Evolutionary conservation across 306 rosid genomes (phyloP).

Genomic region (Quercus aquifolioides): DNA sequence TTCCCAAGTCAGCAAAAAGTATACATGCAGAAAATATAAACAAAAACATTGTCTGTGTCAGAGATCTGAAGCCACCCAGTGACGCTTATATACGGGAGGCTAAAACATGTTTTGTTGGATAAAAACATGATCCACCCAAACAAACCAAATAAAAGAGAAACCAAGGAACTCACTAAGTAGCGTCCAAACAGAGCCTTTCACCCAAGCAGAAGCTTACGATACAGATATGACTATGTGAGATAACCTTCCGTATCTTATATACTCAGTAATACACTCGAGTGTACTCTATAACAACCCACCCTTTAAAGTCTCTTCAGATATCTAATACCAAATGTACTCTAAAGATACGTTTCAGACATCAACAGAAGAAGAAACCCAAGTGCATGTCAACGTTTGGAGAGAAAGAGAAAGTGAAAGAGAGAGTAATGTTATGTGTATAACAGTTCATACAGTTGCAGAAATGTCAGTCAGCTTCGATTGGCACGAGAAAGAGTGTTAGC

Average conservation of each 20-base stretch:
- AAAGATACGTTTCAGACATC: conserved; percentile 49
- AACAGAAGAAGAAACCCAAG: conserved; percentile 32
- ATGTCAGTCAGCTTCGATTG: conserved; percentile 36
- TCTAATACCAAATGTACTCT: conserved; percentile 38
- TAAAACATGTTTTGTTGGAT: conserved; percentile 36
- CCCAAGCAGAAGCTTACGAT: no score
- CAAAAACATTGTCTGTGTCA: conserved; percentile 10
- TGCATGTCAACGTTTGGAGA: conserved; percentile 69
- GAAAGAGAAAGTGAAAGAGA: conserved; percentile 1
- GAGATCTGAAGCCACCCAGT: conserved; percentile 44
- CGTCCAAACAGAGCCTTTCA: neutral
- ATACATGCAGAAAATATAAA: neutral
- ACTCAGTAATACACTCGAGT: neutral
- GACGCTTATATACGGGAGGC: conserved; percentile 35
- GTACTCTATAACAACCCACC: conserved; percentile 1
- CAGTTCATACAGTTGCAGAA: conserved; percentile 6
- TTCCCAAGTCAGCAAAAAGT: neutral
- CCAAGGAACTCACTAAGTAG: neutral
- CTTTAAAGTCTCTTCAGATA: conserved; percentile 16
- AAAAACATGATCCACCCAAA: conserved; percentile 21
- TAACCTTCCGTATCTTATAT: neutral
- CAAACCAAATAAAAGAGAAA: neutral
- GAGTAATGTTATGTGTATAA: neutral
- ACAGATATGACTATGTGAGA: neutral
- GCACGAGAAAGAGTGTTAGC: conserved; percentile 5